These are phyloP conservation scores for Monosporascus sp. DNA, from an alignment of 2,329 filamentous ascomycete species.

Conservation along the genomic window DNA sequence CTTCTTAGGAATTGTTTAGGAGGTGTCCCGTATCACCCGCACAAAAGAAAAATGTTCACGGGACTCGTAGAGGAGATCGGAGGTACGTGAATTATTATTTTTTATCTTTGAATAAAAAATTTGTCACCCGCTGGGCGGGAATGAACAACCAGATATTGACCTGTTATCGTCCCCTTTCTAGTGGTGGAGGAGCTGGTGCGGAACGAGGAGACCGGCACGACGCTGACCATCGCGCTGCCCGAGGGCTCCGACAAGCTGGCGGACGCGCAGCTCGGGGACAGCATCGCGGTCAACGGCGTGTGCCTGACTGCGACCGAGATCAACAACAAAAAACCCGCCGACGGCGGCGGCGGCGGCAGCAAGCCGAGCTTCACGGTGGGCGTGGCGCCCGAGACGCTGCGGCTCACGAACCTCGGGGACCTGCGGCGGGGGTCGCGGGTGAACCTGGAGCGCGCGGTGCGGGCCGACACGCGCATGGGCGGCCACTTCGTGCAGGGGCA, in stretches of 20 bases:
- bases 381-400: slow-evolving; percentile 90
- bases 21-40: no score
- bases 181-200: slow-evolving; percentile 77
- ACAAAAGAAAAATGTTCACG: slow-evolving; percentile 69
- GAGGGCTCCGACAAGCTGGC: slow-evolving; percentile 66
- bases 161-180: slow-evolving; percentile 32
- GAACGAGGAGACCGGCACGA: slow-evolving; percentile 81
- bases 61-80: slow-evolving; percentile 90
- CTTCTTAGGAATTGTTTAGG: no score
- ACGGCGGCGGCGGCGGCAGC: slow-evolving; percentile 13
- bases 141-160: background rate
- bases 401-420: slow-evolving; percentile 86
- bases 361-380: slow-evolving; percentile 74
- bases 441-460: slow-evolving; percentile 92
- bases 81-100: slow-evolving; percentile 54
- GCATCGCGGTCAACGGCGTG: slow-evolving; percentile 90
- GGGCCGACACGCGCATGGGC: slow-evolving; percentile 89
- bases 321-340: slow-evolving; percentile 31
- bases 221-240: slow-evolving; percentile 74
- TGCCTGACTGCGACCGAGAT: slow-evolving; percentile 89
- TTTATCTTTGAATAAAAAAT: no score
- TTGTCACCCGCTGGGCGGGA: background rate
- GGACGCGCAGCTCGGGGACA: slow-evolving; percentile 85
- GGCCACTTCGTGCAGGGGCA: slow-evolving; percentile 98
- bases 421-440: slow-evolving; percentile 63